Base-by-base conservation (phyloP, 306 rosid genomes). In the Hylodesmum podocarpum region DNA sequence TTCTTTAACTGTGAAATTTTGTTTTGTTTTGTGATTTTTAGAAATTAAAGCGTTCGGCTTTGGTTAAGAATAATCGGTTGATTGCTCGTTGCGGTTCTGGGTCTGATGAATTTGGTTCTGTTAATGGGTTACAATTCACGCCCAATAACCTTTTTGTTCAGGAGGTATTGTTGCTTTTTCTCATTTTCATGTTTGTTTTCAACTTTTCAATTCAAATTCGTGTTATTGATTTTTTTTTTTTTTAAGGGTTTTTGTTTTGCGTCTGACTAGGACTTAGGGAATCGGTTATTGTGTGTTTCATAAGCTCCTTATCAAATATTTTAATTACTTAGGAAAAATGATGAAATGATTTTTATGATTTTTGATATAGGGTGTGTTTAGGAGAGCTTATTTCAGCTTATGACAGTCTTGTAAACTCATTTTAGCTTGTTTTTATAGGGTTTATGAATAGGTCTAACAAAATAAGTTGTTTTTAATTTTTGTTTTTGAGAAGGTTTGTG, bases 101-200 rank as follows among this genome's bases (percentile, higher is more conserved):
- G 59, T 82, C 85, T 19, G 88, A 85, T 51, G 94, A 78, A 79
- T 82, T 82, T 81, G 86, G 83, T 75, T 76, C 91, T 34, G 59
- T 76, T 54, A 81, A 89, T 62, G 94, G 92, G 22, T 84, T 87
- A 77, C 85, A 89, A 22, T 53, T 75, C 59, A 80, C 89, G 51
- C 91, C 98, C 82, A 91, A 86, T 81, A 91, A 88, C 76, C 93
- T 92, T 80, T 96, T 96, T 76, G 72, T 84, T 86, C 89, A 91
- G 44, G 99, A 96, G 99, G 99, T 95, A 50, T 37, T 62, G 40
- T 37, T 62, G 40, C 16, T 40, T 67, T 55, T 70, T 27, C 65
- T 76, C 4, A 9, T 59, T 34, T 68, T 78, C 64, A 62, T 64
- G n/a, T 76, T 51, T 22, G 15, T 66, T 69, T 7, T 68, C 22